Base-by-base conservation (phyloP, 495 filamentous ascomycete species). In the Pseudoneurospora amorphoporcata region DNA sequence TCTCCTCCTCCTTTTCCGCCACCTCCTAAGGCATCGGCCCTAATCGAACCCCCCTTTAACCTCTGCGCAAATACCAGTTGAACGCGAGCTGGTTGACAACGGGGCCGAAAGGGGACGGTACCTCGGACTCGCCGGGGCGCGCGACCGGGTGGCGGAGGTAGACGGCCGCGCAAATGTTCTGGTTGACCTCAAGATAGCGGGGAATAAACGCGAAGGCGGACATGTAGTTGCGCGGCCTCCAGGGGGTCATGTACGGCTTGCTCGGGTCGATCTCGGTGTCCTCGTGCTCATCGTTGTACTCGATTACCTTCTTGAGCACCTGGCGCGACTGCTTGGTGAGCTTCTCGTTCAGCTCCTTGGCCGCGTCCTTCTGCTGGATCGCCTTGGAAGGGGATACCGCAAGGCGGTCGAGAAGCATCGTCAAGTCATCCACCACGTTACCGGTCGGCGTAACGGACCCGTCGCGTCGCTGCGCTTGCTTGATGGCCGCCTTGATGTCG, bases 141-240 rank as follows among this genome's bases (percentile, higher is more conserved):
- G 92, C 96, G 68, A 98, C 96, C 3, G 95, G 96, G 84, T 98
- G 94, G 73, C 95, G 88, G 73, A 99, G 82, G 83, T 98, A 99
- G 47, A 99, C 95, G 23, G 95, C 95, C 17, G 94, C 89, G 83
- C 95, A 98, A 76, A 97, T 91, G 76, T 92, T 94, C 79, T 95
- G 94, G 85, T 98, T 97, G 77, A 99, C 95, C 84, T 99, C 95
- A 72, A 99, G 87, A 83, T 97, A 99, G 72, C 92, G 86, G 29
- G 95, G 95, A 72, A 99, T 93, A 81, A 97, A 97, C 16, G 94
- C 94, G 80, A 98, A 99, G 3, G 94, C 89, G 23, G 87, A 84
- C 92, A 99, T 94, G 84, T 88, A 98, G 68, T 90, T 86, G 47
- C 94, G 85, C n/a, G 95, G 95, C 39, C 84, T 80, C 95, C 95